Percentiles rank a stretch among this genome's conserved stretches.
phyloP scores from a whole-genome alignment of 768 basidiomycete genomes.

The Tubosaeta brunneosetosa region DNA sequence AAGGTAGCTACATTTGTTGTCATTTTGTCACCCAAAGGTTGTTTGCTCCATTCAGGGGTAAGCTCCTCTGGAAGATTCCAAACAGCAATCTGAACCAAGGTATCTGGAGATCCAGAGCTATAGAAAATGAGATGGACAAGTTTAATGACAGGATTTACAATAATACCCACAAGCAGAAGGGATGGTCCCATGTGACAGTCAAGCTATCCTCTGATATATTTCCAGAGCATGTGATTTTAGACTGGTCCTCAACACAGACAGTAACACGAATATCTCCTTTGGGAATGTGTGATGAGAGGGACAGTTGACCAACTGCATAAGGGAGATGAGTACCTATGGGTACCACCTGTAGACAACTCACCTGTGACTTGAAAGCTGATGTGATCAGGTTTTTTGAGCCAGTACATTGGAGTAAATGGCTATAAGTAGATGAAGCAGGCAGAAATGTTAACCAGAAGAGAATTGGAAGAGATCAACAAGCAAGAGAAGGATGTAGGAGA shows the following conservation, averaged over 20 bases:
- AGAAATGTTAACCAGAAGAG: too few relatives aligned
- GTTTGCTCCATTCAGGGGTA: neutral
- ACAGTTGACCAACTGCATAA: neutral
- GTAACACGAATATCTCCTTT: neutral
- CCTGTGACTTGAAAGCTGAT: neutral
- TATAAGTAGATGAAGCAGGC: too few relatives aligned
- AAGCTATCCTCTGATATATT: neutral
- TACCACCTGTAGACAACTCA: neutral
- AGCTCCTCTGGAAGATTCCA: neutral
- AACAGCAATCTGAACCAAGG: neutral
- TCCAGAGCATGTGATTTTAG: constrained; percentile 1
- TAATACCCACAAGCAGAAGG: neutral
- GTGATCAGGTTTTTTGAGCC: neutral
- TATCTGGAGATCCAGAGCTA: neutral
- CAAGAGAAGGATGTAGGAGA: too few relatives aligned
- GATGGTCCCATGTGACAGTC: neutral
- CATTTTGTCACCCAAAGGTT: neutral
- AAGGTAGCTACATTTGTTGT: neutral
- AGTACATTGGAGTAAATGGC: too few relatives aligned
- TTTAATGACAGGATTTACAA: neutral
- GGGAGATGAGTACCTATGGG: neutral
- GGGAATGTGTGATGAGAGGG: neutral
- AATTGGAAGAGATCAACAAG: too few relatives aligned
- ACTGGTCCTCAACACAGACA: neutral
- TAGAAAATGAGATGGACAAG: neutral